These are phyloP conservation scores for Pseudogymnoascus sp. DNA, from an alignment of 2,329 filamentous ascomycete genomes.

Conservation along the genomic window DNA sequence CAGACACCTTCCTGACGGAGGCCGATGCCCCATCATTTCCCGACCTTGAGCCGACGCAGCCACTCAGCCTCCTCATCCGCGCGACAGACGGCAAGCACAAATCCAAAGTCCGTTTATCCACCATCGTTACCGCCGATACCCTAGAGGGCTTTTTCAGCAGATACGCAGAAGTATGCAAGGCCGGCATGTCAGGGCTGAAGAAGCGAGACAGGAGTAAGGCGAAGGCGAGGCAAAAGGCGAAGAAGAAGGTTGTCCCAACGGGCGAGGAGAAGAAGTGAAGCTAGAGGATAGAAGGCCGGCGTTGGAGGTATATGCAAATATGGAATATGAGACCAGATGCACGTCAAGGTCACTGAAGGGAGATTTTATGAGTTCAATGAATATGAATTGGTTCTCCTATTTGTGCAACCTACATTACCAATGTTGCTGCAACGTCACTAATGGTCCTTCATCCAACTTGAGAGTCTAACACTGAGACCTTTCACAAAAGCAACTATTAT, in stretches of 20 bases:
- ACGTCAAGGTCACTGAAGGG: neutral
- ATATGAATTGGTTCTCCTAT: neutral
- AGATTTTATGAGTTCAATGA: neutral
- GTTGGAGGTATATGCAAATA: slow-evolving; percentile 2
- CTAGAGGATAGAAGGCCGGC: neutral
- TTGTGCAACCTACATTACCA: neutral
- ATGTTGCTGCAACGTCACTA: neutral
- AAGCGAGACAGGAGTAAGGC: slow-evolving; percentile 86
- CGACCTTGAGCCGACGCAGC: slow-evolving; percentile 51
- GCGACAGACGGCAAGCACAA: slow-evolving; percentile 71
- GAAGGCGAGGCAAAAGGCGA: slow-evolving; percentile 70
- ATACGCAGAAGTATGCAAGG: slow-evolving; percentile 88
- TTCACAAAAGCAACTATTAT: neutral
- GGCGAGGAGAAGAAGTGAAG: slow-evolving; percentile 21
- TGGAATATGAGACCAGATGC: neutral
- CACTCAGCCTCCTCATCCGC: slow-evolving; percentile 70
- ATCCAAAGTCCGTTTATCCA: slow-evolving; percentile 69
- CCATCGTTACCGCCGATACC: slow-evolving; percentile 67
- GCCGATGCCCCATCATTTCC: slow-evolving; percentile 46
- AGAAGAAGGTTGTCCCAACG: slow-evolving; percentile 28
- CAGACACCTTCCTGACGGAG: slow-evolving; percentile 36
- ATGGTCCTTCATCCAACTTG: neutral
- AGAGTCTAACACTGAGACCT: too few species aligned
- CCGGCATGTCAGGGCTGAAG: slow-evolving; percentile 81
- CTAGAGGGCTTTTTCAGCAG: slow-evolving; percentile 73